A percentile compares a stretch with the other conserved stretches of the same genome.
These are phyloP conservation scores for Pleurotus pulmonarius DNA, from an alignment of 768 basidiomycete species.

Conservation along the genomic window DNA sequence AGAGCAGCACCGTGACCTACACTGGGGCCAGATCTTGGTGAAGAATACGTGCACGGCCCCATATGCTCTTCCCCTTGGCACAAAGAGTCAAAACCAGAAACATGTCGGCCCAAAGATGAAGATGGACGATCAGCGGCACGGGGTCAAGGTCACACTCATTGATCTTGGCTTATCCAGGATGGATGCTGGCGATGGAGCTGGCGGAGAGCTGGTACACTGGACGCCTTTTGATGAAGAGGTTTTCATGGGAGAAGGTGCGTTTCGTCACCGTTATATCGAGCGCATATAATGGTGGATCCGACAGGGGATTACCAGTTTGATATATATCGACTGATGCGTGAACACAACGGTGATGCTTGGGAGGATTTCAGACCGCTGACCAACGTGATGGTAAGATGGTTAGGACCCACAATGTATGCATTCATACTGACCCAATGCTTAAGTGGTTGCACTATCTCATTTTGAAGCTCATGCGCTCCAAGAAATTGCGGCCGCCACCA, in stretches of 20 bases:
- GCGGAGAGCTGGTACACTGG: conserved; percentile 55
- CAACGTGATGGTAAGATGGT: conserved; percentile 76
- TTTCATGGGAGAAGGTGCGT: conserved; percentile 83
- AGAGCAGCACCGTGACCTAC: conserved; percentile 92
- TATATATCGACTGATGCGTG: conserved; percentile 85
- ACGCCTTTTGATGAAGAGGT: conserved; percentile 85
- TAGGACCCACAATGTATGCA: not conserved
- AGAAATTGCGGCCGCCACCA: conserved; percentile 59
- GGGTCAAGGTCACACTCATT: conserved; percentile 81
- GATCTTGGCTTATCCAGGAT: conserved; percentile 93
- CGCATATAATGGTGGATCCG: not conserved
- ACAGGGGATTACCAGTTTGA: conserved; percentile 92
- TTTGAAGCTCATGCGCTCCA: conserved; percentile 67
- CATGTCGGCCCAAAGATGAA: conserved; percentile 9
- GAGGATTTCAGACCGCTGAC: conserved; percentile 74
- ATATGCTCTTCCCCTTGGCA: conserved; percentile 25
- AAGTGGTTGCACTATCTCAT: conserved; percentile 90
- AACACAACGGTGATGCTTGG: conserved; percentile 63
- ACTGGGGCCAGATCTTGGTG: conserved; percentile 95
- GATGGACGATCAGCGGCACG: conserved; percentile 68
- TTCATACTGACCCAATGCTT: not conserved
- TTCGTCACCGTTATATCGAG: not conserved
- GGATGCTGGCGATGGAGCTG: conserved; percentile 48
- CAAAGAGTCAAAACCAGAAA: conserved; percentile 29
- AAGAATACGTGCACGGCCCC: conserved; percentile 32